Base-by-base conservation (phyloP, 148 eudicot species). In the Arbutus unedo region DNA sequence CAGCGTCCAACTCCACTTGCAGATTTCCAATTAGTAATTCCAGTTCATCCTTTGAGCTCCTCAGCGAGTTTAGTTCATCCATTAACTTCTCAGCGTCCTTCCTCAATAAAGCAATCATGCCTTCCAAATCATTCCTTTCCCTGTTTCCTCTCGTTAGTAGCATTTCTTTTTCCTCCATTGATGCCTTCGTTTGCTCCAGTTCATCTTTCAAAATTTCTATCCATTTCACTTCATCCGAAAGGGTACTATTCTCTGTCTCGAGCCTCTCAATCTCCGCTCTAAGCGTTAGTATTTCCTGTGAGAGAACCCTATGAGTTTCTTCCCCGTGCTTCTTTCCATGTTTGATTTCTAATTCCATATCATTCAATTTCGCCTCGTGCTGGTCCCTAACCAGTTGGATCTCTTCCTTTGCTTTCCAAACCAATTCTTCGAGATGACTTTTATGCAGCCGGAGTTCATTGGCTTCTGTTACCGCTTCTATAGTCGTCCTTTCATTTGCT, bases 401-500 rank as follows among this genome's bases (percentile, higher is more conserved):
- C 71, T 92, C 96, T 81, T 92, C 90, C 31, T 87, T 88, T 18
- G 91, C 86, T 81, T 89, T 85, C 79, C 86, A 84, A 53, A 97
- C 88, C 83, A 85, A 77, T 70, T 92, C 95, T 83, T 91, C 91
- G 25, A 97, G 87, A 82, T 84, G 82, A 49, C 82, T 85, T 83
- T 90, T 94, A 74, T 91, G 88, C 81, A 86, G 73, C 31, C 90
- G 88, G n/a, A 94, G 88, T 85, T 93, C 92, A 88, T 85, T 88
- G 41, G 95, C 96, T 92, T 94, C 96, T 56, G 85, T 81, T 78
- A 90, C 67, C 25, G 96, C 92, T 83, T 92, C 92, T 77, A 88
- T 74, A 55, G 97, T 93, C 79, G 90, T 70, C 87, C 85, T 93
- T 85, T 92, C 99, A 72, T 93, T 97, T 56, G 91, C 92, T 79